Base-by-base conservation (phyloP, 1,139 yeast species). In the Pneumocystis canis region DNA sequence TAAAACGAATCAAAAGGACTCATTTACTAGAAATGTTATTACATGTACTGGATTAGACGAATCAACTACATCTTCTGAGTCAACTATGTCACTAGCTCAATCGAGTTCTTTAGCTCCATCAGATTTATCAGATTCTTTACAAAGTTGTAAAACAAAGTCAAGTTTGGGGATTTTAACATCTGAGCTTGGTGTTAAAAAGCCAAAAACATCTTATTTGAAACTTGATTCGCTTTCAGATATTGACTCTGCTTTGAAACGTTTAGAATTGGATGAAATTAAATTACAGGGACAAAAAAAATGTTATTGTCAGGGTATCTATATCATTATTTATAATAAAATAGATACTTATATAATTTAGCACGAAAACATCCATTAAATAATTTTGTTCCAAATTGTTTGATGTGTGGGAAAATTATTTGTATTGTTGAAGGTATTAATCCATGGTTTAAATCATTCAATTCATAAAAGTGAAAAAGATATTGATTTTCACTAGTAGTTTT, bases 401-500 rank as follows among this genome's bases (percentile, higher is more conserved):
- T 85, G 65, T 94, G 99, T 73, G 99, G 99, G 11, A 89, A 89
- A 71, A 88, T 94, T 54, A 87, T 92, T 1, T 94, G 99, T 75
- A 79, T 80, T 2, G 84, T 84, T 69, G 97, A 94, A 71, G 97
- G 97, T 0, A 77, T 80, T 57, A 89, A 89, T 63, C 94, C 94
- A 3, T 94, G 99, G 56, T 41, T 11, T 14, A 33, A 20, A 18
- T 11, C 18, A 18, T 32, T 58, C 9, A 20, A 7, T 39, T 4
- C 25, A 5, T 39, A 32, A 3, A 39, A 59, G 25, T 59, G 16
- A 39, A 18, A 18, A 57, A 16, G 16, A 37, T 5, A 25, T 20
- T 57, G n/a, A 37, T 20, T 39, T 57, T 39, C 9, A 37, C 11
- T 25, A 39, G 57, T 71, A 81, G 94, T 1, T 87, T 76, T 67